Evolutionary conservation across 192 early-diverging fungal genomes (phyloP).

Genomic region (Entomortierella chlamydospora): DNA sequence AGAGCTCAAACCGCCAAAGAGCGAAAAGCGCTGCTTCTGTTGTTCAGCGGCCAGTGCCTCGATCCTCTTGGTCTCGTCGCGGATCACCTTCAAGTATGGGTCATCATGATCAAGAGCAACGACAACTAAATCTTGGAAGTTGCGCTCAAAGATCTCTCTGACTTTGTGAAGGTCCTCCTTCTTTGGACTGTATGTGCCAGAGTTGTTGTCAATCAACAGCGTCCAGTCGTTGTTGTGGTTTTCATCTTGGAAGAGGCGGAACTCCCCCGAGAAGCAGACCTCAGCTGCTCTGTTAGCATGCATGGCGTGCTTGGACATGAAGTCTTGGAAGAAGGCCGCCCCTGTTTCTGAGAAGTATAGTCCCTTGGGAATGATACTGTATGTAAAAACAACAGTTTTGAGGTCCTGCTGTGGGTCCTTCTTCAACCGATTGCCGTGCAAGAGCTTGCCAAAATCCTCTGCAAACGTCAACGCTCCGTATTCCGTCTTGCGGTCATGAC

Average conservation of each 20-base stretch:
- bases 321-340: constrained; percentile 48
- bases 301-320: constrained; percentile 56
- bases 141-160: constrained; percentile 28
- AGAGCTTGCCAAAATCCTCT: constrained; percentile 24
- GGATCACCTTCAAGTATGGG: constrained; percentile 33
- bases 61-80: constrained; percentile 33
- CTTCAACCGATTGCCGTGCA: constrained; percentile 38
- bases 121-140: constrained; percentile 37
- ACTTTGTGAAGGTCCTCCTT: constrained; percentile 36
- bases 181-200: constrained; percentile 40
- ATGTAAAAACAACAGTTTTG: constrained; percentile 42
- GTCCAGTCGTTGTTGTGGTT: constrained; percentile 35
- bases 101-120: constrained; percentile 40
- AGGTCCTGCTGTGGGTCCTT: constrained; percentile 29
- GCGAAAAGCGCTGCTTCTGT: constrained; percentile 30
- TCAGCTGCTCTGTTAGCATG: constrained; percentile 47
- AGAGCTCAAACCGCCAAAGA: constrained; percentile 20
- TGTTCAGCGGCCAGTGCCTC: constrained; percentile 13
- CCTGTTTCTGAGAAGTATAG: constrained; percentile 51
- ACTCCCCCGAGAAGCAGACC: constrained; percentile 48
- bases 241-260: constrained; percentile 37
- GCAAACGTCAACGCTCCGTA: constrained; percentile 20
- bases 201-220: constrained; percentile 49
- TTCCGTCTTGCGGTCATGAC: constrained; percentile 21
- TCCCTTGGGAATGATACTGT: constrained; percentile 47